phyloP scores from a whole-genome alignment of 1,284 basidiomycete species.

The Irpex lacteus region DNA sequence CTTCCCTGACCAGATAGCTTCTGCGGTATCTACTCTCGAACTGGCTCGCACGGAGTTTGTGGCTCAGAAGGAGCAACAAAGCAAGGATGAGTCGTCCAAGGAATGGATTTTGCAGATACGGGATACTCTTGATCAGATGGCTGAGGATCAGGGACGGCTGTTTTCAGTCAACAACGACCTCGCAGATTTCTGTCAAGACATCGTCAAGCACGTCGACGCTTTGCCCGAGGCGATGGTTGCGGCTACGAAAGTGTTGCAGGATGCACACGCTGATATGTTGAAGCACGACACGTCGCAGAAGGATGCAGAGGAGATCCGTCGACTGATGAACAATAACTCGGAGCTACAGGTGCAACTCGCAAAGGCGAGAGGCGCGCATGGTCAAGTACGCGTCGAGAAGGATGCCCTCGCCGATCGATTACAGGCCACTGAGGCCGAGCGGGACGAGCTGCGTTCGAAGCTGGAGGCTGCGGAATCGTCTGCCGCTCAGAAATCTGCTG shows the following conservation, averaged over 20 bases:
- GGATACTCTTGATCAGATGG: slow-evolving; percentile 39
- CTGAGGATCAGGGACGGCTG: slow-evolving; percentile 40
- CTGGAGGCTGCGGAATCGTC: slow-evolving; percentile 51
- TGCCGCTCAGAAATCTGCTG: slow-evolving; percentile 31
- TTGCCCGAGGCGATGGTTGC: slow-evolving; percentile 59
- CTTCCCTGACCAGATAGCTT: slow-evolving; percentile 40
- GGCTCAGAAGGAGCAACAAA: slow-evolving; percentile 23
- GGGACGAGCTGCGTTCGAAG: slow-evolving; percentile 53
- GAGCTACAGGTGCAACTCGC: slow-evolving; percentile 69
- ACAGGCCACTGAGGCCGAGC: slow-evolving; percentile 56
- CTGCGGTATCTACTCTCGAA: slow-evolving; percentile 40
- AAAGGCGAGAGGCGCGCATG: slow-evolving; percentile 72
- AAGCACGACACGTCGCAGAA: slow-evolving; percentile 53
- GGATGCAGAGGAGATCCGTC: slow-evolving; percentile 68
- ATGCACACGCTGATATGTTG: slow-evolving; percentile 59
- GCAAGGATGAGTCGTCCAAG: slow-evolving; percentile 17
- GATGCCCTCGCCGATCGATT: slow-evolving; percentile 65
- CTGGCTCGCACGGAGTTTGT: slow-evolving; percentile 33
- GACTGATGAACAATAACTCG: slow-evolving; percentile 46
- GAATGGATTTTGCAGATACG: slow-evolving; percentile 41
- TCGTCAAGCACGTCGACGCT: slow-evolving; percentile 49
- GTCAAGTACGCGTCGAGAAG: slow-evolving; percentile 79
- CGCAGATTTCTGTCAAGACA: slow-evolving; percentile 44
- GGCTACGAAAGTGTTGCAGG: slow-evolving; percentile 55
- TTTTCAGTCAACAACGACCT: slow-evolving; percentile 49